phyloP scores from a whole-genome alignment of 2,329 filamentous ascomycete genomes.

The Nigrospora sphaerica region DNA sequence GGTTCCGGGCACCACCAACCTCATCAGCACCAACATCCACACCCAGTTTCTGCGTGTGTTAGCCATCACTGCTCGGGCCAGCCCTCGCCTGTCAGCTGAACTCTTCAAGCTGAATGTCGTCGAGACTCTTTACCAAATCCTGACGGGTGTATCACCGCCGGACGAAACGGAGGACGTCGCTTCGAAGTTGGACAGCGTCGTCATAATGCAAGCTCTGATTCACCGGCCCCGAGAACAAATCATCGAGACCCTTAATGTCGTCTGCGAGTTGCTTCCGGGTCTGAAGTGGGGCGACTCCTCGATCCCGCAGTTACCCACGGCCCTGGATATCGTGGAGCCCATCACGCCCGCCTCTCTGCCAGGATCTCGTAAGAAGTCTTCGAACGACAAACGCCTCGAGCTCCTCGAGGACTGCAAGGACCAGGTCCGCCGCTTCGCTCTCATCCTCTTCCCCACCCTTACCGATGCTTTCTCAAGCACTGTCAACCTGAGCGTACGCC shows the following conservation, averaged over 20 bases:
- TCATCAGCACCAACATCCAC: conserved; percentile 90
- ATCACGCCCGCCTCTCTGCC: conserved; percentile 29
- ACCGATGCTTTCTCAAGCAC: conserved; percentile 98
- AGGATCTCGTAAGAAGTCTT: conserved; percentile 42
- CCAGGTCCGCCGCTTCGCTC: conserved; percentile 83
- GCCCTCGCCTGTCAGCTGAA: conserved; percentile 79
- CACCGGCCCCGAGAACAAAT: conserved; percentile 94
- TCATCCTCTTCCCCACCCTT: conserved; percentile 88
- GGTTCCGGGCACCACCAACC: conserved; percentile 87
- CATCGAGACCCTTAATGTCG: conserved; percentile 93
- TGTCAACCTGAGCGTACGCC: conserved; percentile 87
- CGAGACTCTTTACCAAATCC: conserved; percentile 93
- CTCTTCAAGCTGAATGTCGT: conserved; percentile 95
- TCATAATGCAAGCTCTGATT: conserved; percentile 98
- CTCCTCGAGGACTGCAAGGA: conserved; percentile 75
- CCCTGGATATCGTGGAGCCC: conserved; percentile 29
- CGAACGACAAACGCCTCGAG: conserved; percentile 76
- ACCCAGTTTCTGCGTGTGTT: conserved; percentile 92
- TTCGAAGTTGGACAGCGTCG: conserved; percentile 86
- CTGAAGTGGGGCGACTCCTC: conserved; percentile 51
- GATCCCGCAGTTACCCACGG: conserved; percentile 16
- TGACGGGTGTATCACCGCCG: conserved; percentile 91
- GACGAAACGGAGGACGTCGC: conserved; percentile 68
- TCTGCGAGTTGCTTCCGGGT: conserved; percentile 85
- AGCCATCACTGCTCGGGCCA: conserved; percentile 83